These are phyloP conservation scores for Candida berthetii DNA, from an alignment of 805 yeast species.

Conservation along the genomic window DNA sequence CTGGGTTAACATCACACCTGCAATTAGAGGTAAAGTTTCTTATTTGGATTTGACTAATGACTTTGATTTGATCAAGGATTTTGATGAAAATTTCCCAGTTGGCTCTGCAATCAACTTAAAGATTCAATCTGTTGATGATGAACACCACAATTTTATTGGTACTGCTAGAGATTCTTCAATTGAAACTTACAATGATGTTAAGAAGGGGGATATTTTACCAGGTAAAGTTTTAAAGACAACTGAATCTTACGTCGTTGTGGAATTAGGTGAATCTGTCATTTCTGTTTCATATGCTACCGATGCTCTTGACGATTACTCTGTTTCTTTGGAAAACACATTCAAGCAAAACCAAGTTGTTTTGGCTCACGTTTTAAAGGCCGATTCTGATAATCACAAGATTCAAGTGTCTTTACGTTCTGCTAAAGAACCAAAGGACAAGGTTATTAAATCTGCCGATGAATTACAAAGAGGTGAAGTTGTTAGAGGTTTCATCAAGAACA, in stretches of 20 bases:
- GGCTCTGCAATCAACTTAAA: conserved; percentile 64
- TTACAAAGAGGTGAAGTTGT: conserved; percentile 66
- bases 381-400: conserved; percentile 39
- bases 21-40: conserved; percentile 59
- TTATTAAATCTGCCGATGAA: conserved; percentile 42
- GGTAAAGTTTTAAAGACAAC: conserved; percentile 56
- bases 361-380: conserved; percentile 43
- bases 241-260: conserved; percentile 58
- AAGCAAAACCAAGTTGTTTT: conserved; percentile 46
- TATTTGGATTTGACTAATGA: conserved; percentile 58
- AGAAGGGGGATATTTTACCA: conserved; percentile 50
- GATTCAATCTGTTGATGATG: conserved; percentile 47
- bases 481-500: conserved; percentile 73
- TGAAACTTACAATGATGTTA: conserved; percentile 39
- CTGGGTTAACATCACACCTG: conserved; percentile 68
- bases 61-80: conserved; percentile 35
- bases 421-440: conserved; percentile 41
- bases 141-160: conserved; percentile 42
- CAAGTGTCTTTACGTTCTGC: conserved; percentile 57
- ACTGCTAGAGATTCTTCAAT: conserved; percentile 42
- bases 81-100: conserved; percentile 57
- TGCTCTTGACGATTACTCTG: conserved; percentile 63
- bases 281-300: conserved; percentile 72
- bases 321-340: conserved; percentile 42
- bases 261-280: conserved; percentile 54